Percentiles rank a stretch among this genome's conserved stretches.
These are phyloP conservation scores for Pleurotus eryngii DNA, from an alignment of 768 basidiomycete genomes.

Conservation along the genomic window DNA sequence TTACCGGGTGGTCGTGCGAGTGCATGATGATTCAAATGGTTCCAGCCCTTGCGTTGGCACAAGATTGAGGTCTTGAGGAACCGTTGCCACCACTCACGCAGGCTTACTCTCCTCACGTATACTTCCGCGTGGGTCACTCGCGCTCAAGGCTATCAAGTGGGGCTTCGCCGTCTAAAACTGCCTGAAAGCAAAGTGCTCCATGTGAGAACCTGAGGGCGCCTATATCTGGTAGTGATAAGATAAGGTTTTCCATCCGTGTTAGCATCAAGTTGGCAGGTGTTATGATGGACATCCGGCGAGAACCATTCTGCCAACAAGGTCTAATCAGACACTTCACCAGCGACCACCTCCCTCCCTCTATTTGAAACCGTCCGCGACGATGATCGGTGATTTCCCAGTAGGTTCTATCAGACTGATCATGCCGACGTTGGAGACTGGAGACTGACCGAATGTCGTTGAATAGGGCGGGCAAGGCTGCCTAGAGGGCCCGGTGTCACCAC, in stretches of 20 bases:
- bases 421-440: not conserved
- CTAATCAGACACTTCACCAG: not conserved
- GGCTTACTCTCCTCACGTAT: no score
- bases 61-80: no score
- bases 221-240: conserved; percentile 6
- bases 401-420: not conserved
- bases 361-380: not conserved
- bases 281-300: conserved; percentile 2
- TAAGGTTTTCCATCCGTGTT: conserved; percentile 2
- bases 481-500: conserved; percentile 21
- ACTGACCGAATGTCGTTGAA: not conserved
- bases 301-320: conserved; percentile 6
- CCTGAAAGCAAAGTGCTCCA: not conserved
- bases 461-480: conserved; percentile 5
- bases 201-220: not conserved
- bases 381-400: conserved; percentile 7
- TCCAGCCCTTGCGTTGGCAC: no score
- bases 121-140: no score
- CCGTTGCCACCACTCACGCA: no score
- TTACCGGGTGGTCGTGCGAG: no score
- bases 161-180: conserved; percentile 3
- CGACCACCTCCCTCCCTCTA: not conserved
- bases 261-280: conserved; percentile 6
- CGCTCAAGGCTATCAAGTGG: not conserved
- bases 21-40: no score